phyloP scores from a whole-genome alignment of 352 stramenopile genomes.

The Phytophthora macrochlamydospora region DNA sequence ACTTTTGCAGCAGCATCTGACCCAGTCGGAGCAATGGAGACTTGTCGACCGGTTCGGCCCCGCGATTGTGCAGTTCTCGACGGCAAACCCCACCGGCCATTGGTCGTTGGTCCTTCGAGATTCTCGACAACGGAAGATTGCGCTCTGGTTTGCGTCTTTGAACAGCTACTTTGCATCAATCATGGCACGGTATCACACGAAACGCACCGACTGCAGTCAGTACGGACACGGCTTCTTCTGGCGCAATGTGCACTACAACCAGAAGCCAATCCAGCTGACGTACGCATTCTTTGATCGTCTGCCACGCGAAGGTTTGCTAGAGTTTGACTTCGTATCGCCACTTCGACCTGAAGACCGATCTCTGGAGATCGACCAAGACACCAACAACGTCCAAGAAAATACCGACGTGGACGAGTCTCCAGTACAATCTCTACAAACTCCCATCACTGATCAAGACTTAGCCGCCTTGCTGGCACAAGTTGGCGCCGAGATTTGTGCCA shows the following conservation, averaged over 20 bases:
- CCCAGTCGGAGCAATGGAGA: constrained; percentile 47
- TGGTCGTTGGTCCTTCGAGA: constrained; percentile 63
- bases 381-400: constrained; percentile 16
- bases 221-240: constrained; percentile 62
- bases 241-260: constrained; percentile 72
- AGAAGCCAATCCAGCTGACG: constrained; percentile 50
- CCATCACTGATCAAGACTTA: constrained; percentile 49
- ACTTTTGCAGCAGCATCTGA: constrained; percentile 58
- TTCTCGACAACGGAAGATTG: constrained; percentile 61
- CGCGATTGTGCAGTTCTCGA: constrained; percentile 62
- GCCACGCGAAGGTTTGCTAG: constrained; percentile 54
- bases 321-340: constrained; percentile 75
- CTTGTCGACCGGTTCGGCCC: constrained; percentile 59
- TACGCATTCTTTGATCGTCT: constrained; percentile 68
- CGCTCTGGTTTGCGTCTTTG: constrained; percentile 70
- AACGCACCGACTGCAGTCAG: constrained; percentile 64
- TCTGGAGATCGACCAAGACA: constrained; percentile 18
- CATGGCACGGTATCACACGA: constrained; percentile 38
- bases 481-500: constrained; percentile 66
- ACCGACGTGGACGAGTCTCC: constrained; percentile 12
- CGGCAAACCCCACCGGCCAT: constrained; percentile 60
- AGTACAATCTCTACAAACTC: constrained; percentile 7
- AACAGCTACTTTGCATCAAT: constrained; percentile 47
- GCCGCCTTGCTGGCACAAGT: constrained; percentile 45
- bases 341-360: constrained; percentile 56